A percentile compares a stretch with the other conserved stretches of the same genome.
Evolutionary conservation across 2,329 filamentous ascomycete genomes (phyloP).

Genomic region (Claviceps sp.): DNA sequence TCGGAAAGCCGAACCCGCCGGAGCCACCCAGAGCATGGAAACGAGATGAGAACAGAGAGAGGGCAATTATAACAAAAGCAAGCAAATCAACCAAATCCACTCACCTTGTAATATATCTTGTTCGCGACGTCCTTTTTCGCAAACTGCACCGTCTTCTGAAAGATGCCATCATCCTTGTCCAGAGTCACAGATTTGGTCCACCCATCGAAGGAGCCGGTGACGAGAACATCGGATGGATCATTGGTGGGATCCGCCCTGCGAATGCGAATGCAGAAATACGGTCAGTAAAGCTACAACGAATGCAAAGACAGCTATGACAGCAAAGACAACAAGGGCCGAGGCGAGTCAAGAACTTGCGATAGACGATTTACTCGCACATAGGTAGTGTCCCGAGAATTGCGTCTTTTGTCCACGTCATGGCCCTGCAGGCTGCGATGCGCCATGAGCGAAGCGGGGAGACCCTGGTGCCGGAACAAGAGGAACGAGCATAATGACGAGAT

Average conservation of each 20-base stretch:
- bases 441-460: neutral
- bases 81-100: conserved; percentile 13
- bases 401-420: neutral
- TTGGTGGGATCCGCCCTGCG: conserved; percentile 69
- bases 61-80: neutral
- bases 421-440: neutral
- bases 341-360: neutral
- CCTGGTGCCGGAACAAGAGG: too few species aligned
- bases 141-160: conserved; percentile 71
- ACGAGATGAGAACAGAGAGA: neutral
- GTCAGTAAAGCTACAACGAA: conserved; percentile 3
- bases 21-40: neutral
- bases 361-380: neutral
- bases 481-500: too few species aligned
- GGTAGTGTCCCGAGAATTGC: too few species aligned
- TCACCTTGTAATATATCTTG: conserved; percentile 92
- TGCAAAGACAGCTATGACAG: too few species aligned
- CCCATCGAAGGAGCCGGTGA: conserved; percentile 90
- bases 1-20: neutral
- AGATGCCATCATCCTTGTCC: conserved; percentile 58
- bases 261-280: neutral
- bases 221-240: conserved; percentile 55
- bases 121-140: conserved; percentile 36
- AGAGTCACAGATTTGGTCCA: conserved; percentile 83
- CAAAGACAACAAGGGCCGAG: neutral